Base-by-base conservation (phyloP, 208 protist species). In the Leptomonas pyrrhocoris region DNA sequence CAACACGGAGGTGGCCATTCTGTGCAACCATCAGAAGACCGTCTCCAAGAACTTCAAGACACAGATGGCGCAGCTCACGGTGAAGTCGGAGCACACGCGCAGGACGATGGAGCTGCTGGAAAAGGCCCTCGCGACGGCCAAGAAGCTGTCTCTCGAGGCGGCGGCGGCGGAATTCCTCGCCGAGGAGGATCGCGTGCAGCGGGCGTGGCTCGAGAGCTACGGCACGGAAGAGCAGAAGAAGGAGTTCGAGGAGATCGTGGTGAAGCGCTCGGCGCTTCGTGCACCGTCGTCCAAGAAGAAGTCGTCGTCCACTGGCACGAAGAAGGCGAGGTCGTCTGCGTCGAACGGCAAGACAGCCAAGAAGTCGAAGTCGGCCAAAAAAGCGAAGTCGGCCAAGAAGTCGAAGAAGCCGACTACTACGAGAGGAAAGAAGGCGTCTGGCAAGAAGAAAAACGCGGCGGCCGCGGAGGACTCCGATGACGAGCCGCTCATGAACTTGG, bases 21-120 rank as follows among this genome's bases (percentile, higher is more conserved):
- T 99, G 45, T 99, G 99, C 90, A 99, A 99, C 87, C 99, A 99
- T 98, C 98, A 99, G 75, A 88, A 96, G 51, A 88, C 97, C 15
- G 84, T 98, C 51, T 90, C 97, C 21, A 99, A 99, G 77, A 90
- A 85, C 69, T 90, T 97, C 69, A 76, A 74, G 46, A 61, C 73
- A 19, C 74, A 85, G 54, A 90, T 98, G 73, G 81, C 75, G 27
- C 92, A 96, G 61, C 79, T 98, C 31, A 83, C 85, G 23, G 57
- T 68, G 9, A 96, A 97, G 73, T 85, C 83, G 5, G 68, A 91
- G 51, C 89, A 95, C 69, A 89, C 90, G 28, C 68, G 84, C 31
- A 76, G 68, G 58, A 84, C 89, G 11, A 90, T 98, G 61, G 85
- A 93, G 36, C 73, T 81, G 53, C 78, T 98, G 3, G 80, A 95